A percentile compares a stretch with the other conserved stretches of the same genome.
These are phyloP conservation scores for Boletus insuetus DNA, from an alignment of 768 basidiomycete genomes.

Conservation along the genomic window DNA sequence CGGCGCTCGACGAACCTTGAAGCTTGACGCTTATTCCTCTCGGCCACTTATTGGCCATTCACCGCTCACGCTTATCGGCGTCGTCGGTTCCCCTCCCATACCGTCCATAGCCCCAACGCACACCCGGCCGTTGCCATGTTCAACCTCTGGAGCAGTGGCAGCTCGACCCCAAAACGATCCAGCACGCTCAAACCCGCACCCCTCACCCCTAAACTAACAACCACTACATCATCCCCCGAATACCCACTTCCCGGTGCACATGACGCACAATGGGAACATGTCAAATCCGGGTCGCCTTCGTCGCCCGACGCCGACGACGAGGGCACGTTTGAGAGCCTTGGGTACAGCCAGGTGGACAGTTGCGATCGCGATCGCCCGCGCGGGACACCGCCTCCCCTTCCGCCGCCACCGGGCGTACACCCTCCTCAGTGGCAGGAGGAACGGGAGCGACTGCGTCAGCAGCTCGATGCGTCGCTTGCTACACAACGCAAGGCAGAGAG, in stretches of 20 bases:
- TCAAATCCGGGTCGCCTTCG: slow-evolving; percentile 12
- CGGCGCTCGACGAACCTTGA: too few relatives aligned
- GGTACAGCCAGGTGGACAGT: slow-evolving; percentile 20
- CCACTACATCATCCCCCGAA: slow-evolving; percentile 3
- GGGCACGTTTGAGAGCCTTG: slow-evolving; percentile 14
- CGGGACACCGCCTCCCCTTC: background rate
- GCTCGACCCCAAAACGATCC: slow-evolving; percentile 18
- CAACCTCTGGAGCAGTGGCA: slow-evolving; percentile 5
- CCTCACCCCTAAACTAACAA: slow-evolving; percentile 24
- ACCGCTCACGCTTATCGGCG: background rate
- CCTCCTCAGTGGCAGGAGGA: slow-evolving; percentile 9
- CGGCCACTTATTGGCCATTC: background rate
- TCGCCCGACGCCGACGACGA: slow-evolving; percentile 21
- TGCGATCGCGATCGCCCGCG: background rate
- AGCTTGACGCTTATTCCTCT: too few relatives aligned
- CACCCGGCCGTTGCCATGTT: background rate
- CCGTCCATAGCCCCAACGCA: too few relatives aligned
- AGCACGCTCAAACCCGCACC: slow-evolving; percentile 18
- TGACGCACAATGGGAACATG: slow-evolving; percentile 25
- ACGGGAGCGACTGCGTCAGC: slow-evolving; percentile 2
- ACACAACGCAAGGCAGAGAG: slow-evolving; percentile 16
- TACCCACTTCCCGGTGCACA: slow-evolving; percentile 2
- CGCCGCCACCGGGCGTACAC: background rate
- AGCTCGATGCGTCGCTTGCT: slow-evolving; percentile 12
- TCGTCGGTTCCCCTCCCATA: background rate